A percentile compares a stretch with the other conserved stretches of the same genome.
Evolutionary conservation across 2,329 filamentous ascomycete species (phyloP).

Genomic region (Arthrobotrys pseudoclavata): DNA sequence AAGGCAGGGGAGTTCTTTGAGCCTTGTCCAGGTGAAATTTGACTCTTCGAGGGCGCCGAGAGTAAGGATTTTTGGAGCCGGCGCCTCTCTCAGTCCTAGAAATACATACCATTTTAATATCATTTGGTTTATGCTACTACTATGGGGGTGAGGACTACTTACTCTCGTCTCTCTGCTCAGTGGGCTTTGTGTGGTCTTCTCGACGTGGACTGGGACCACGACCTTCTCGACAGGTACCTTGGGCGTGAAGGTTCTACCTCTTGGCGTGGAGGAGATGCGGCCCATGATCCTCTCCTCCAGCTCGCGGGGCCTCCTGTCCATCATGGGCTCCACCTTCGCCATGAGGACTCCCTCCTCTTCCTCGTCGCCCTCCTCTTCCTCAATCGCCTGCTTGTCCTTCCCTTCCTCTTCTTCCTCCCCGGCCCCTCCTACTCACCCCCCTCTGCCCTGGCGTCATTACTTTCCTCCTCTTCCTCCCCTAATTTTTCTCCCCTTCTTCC

Average conservation of each 20-base stretch:
- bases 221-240: not conserved
- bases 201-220: not conserved
- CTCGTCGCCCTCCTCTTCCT: not conserved
- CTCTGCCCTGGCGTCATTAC: constrained; percentile 61
- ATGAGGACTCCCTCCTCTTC: constrained; percentile 17
- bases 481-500: constrained; percentile 51
- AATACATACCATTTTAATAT: too few relatives aligned
- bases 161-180: too few relatives aligned
- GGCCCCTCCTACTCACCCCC: not conserved
- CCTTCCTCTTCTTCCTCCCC: constrained; percentile 25
- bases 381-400: not conserved
- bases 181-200: too few relatives aligned
- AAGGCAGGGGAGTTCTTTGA: too few relatives aligned
- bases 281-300: constrained; percentile 1
- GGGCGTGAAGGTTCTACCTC: too few relatives aligned
- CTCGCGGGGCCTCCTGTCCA: not conserved
- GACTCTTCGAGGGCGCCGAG: too few relatives aligned
- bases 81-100: too few relatives aligned
- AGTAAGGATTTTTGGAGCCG: too few relatives aligned
- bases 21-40: too few relatives aligned
- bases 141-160: too few relatives aligned
- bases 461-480: constrained; percentile 56
- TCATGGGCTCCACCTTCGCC: not conserved
- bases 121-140: too few relatives aligned
- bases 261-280: not conserved